A percentile compares a stretch with the other conserved stretches of the same genome.
Evolutionary conservation across 192 early-diverging fungal genomes (phyloP).

Genomic region (Funneliformis mosseae): DNA sequence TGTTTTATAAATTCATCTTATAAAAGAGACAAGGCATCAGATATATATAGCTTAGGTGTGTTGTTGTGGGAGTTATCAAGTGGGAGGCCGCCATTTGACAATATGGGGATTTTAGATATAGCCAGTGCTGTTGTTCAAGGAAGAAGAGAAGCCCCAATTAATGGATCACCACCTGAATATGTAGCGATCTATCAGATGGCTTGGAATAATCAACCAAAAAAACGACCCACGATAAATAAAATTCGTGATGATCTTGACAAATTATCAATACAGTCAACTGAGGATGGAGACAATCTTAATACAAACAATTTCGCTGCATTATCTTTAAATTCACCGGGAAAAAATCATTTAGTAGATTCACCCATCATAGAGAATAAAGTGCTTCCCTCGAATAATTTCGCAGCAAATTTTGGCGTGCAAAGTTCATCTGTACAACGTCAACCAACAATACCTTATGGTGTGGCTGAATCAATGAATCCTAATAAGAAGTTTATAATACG

Average conservation of each 20-base stretch:
- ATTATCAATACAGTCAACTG: neutral
- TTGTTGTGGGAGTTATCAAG: slow-evolving; percentile 49
- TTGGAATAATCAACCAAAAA: neutral
- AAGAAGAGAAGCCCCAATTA: slow-evolving; percentile 33
- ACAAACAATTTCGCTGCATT: neutral
- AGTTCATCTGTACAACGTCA: neutral
- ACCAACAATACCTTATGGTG: neutral
- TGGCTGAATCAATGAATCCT: neutral
- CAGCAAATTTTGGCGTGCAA: neutral
- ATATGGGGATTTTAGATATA: slow-evolving; percentile 1
- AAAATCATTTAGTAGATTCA: neutral
- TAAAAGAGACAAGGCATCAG: slow-evolving; percentile 40
- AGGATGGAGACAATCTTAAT: neutral
- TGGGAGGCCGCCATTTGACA: slow-evolving; percentile 38
- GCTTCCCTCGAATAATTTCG: neutral
- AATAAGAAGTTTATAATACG: neutral
- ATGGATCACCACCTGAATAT: slow-evolving; percentile 44
- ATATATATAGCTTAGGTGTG: slow-evolving; percentile 49
- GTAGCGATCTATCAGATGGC: slow-evolving; percentile 14
- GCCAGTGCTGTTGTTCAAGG: slow-evolving; percentile 35
- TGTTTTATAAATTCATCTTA: neutral
- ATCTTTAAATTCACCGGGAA: neutral
- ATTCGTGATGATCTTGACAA: neutral
- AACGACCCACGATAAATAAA: neutral
- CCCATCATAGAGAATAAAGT: neutral